These are phyloP conservation scores for Lunasporangiospora selenospora DNA, from an alignment of 192 early-diverging fungal species.

Conservation along the genomic window DNA sequence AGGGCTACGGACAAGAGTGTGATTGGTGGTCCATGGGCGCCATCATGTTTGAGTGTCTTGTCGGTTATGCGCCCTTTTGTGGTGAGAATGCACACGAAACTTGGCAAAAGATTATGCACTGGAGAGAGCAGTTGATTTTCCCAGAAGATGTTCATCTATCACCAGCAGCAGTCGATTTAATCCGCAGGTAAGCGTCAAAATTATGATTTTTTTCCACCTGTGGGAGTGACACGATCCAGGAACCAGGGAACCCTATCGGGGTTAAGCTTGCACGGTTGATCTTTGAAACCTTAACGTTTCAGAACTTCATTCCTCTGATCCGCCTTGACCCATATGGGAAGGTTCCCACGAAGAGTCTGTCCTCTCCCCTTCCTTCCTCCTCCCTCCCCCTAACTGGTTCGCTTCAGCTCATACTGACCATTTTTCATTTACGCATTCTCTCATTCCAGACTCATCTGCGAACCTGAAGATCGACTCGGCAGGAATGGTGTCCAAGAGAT, in stretches of 20 bases:
- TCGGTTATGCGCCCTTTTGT: slow-evolving; percentile 98
- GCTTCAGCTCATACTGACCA: too few relatives aligned
- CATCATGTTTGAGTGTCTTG: slow-evolving; percentile 99
- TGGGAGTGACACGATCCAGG: too few relatives aligned
- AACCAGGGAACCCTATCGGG: too few relatives aligned
- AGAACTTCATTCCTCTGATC: too few relatives aligned
- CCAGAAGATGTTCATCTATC: slow-evolving; percentile 94
- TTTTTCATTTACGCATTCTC: too few relatives aligned
- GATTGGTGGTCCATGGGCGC: slow-evolving; percentile 99
- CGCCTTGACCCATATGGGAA: too few relatives aligned
- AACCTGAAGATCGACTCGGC: slow-evolving; percentile 84
- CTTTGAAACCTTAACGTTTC: too few relatives aligned
- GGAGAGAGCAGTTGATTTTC: slow-evolving; percentile 89
- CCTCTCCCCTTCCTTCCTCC: neutral
- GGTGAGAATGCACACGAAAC: slow-evolving; percentile 95
- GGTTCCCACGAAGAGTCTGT: too few relatives aligned
- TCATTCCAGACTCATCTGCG: slow-evolving; percentile 78
- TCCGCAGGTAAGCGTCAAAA: slow-evolving; percentile 73
- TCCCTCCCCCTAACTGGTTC: neutral
- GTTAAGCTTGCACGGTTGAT: too few relatives aligned
- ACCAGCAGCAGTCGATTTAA: slow-evolving; percentile 90
- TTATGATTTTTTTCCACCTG: too few relatives aligned
- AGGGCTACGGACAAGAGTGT: slow-evolving; percentile 96
- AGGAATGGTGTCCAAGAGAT: slow-evolving; percentile 82
- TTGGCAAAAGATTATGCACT: slow-evolving; percentile 98